A percentile compares a stretch with the other conserved stretches of the same genome.
Conservation (phyloP, 352 stramenopile genomes). For the Globisporangium recalcitrans region DNA sequence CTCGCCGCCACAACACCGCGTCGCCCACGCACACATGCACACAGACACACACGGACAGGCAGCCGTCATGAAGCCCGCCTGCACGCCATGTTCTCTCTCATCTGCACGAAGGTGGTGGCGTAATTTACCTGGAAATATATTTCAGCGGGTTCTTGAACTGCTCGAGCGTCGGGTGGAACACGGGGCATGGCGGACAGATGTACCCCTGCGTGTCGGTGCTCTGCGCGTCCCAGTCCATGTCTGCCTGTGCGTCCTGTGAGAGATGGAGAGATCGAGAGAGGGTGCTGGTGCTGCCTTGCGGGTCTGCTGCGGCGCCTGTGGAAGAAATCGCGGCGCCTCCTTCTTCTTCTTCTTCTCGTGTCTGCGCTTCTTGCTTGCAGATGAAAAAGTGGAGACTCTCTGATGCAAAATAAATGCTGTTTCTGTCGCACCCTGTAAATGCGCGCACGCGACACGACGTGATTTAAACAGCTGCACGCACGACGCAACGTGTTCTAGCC, state of each 20-base stretch:
- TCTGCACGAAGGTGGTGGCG: background rate
- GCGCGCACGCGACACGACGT: background rate
- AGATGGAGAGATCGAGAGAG: background rate
- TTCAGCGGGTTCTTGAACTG: conserved; percentile 89
- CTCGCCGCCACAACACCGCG: background rate
- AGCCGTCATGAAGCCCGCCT: background rate
- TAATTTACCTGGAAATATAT: conserved; percentile 92
- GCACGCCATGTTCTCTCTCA: background rate
- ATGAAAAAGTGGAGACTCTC: conserved; percentile 3
- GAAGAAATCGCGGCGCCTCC: conserved; percentile 1
- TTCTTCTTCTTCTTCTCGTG: background rate
- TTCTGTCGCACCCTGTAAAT: background rate
- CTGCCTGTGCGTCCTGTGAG: background rate
- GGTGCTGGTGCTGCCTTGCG: no score
- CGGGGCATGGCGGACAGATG: conserved; percentile 79
- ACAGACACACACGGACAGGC: background rate
- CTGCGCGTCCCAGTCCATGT: conserved; percentile 70
- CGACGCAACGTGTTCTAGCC: background rate
- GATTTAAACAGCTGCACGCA: no score
- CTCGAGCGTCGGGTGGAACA: conserved; percentile 82
- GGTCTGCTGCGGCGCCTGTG: background rate
- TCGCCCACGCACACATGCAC: background rate
- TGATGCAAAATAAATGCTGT: background rate
- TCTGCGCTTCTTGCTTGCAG: background rate
- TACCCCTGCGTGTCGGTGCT: conserved; percentile 55